These are phyloP conservation scores for Hypoxylon sp. DNA, from an alignment of 2,329 filamentous ascomycete species.

Conservation along the genomic window DNA sequence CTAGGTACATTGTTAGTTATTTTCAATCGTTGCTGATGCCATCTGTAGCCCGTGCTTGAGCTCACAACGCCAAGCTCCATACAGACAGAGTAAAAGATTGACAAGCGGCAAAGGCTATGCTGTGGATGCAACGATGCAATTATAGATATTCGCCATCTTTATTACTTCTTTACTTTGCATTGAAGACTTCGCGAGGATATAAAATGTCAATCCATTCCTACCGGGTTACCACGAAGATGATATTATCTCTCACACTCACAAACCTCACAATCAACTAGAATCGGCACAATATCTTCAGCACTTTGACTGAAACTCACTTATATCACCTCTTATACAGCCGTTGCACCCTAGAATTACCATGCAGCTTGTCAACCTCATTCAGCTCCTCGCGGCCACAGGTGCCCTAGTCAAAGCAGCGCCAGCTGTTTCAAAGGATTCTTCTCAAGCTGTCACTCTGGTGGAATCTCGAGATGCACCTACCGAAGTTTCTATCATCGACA, in stretches of 20 bases:
- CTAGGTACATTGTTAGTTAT: too few relatives aligned
- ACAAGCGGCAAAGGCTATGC: not conserved
- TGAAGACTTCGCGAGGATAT: not conserved
- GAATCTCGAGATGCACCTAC: conserved; percentile 3
- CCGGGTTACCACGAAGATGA: not conserved
- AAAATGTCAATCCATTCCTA: not conserved
- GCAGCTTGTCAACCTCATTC: not conserved
- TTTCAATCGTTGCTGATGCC: conserved; percentile 1
- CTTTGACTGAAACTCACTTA: not conserved
- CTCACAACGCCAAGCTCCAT: not conserved
- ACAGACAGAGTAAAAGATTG: not conserved
- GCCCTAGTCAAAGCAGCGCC: not conserved
- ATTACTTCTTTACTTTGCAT: not conserved
- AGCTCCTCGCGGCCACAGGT: conserved; percentile 1
- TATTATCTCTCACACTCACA: conserved; percentile 2
- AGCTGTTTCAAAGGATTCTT: conserved; percentile 2
- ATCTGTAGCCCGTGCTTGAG: not conserved
- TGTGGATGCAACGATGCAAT: not conserved
- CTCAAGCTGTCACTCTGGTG: not conserved
- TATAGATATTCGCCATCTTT: not conserved
- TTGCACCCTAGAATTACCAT: not conserved
- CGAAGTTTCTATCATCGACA: conserved; percentile 1
- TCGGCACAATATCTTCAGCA: conserved; percentile 3
- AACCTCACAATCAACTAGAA: conserved; percentile 1
- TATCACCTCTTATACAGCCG: not conserved